Conservation (phyloP, 2,329 filamentous ascomycete species). For the Didymella arachidicola region DNA sequence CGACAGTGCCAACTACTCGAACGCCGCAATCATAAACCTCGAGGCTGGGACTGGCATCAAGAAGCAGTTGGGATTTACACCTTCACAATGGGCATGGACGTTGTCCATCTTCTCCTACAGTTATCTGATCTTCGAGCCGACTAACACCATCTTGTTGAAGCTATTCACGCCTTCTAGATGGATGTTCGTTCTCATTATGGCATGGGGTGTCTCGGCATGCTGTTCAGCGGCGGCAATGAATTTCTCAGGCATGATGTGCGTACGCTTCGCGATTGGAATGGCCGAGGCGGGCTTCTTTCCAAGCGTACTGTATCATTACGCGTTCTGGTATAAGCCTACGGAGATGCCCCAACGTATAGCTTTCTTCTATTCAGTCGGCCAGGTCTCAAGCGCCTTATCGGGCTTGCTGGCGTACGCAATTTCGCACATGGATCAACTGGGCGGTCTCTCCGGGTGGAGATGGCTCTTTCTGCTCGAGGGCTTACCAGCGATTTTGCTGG, state of each 20-base stretch:
- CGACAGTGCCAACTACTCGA: conserved; percentile 42
- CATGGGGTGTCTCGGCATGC: conserved; percentile 36
- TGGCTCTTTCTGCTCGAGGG: conserved; percentile 38
- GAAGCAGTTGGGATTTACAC: conserved; percentile 40
- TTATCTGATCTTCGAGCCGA: conserved; percentile 42
- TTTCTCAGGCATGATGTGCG: conserved; percentile 34
- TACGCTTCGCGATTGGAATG: conserved; percentile 31
- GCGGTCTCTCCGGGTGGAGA: conserved; percentile 46
- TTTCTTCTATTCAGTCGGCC: conserved; percentile 59
- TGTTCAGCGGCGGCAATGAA: conserved; percentile 28
- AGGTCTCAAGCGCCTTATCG: conserved; percentile 27
- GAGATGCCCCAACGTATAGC: conserved; percentile 34
- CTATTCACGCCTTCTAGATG: conserved; percentile 28
- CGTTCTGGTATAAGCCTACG: conserved; percentile 57
- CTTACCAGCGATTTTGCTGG: conserved; percentile 27
- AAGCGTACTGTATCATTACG: conserved; percentile 56
- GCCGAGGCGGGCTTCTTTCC: conserved; percentile 29
- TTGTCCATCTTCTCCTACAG: conserved; percentile 45
- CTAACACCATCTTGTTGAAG: conserved; percentile 32
- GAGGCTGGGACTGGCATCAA: conserved; percentile 45
- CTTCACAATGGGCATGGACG: conserved; percentile 44
- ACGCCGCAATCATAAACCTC: conserved; percentile 48
- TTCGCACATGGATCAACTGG: conserved; percentile 64
- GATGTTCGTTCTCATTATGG: conserved; percentile 34
- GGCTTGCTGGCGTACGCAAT: conserved; percentile 61